These are phyloP conservation scores for Ceratocystis huliohia DNA, from an alignment of 2,329 filamentous ascomycete species.

Conservation along the genomic window DNA sequence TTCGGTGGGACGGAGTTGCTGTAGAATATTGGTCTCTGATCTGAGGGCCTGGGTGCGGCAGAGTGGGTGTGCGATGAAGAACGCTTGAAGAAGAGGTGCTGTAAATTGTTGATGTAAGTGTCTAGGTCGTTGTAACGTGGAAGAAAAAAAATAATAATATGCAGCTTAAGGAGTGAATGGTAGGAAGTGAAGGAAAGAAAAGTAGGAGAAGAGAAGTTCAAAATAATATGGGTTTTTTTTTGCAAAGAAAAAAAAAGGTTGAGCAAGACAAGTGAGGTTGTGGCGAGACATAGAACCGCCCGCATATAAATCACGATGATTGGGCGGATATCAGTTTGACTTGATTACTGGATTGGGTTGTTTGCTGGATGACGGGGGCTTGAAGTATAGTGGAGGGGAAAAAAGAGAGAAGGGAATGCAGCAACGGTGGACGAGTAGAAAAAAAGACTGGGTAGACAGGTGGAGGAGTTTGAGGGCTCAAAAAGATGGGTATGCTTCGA, in stretches of 20 bases:
- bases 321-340: conserved; percentile 6
- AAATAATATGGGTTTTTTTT: background rate
- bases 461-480: conserved; percentile 8
- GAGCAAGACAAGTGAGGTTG: background rate
- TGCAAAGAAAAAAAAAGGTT: background rate
- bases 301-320: conserved; percentile 11
- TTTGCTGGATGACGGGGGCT: conserved; percentile 16
- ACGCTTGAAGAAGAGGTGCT: conserved; percentile 42
- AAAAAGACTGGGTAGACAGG: conserved; percentile 5
- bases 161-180: conserved; percentile 6
- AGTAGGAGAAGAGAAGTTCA: background rate
- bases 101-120: conserved; percentile 32
- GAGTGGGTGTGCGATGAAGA: conserved; percentile 40
- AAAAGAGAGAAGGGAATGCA: conserved; percentile 12
- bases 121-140: conserved; percentile 16
- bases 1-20: conserved; percentile 39
- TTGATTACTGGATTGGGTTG: conserved; percentile 7
- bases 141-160: background rate
- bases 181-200: background rate
- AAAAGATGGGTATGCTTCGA: conserved; percentile 11
- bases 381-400: conserved; percentile 17
- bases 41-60: conserved; percentile 39
- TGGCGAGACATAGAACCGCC: conserved; percentile 8
- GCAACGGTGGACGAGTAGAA: conserved; percentile 2
- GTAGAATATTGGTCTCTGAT: conserved; percentile 44